A percentile compares a stretch with the other conserved stretches of the same genome.
Conservation (phyloP, 331 rosid genomes). For the Pyrus hybrid region DNA sequence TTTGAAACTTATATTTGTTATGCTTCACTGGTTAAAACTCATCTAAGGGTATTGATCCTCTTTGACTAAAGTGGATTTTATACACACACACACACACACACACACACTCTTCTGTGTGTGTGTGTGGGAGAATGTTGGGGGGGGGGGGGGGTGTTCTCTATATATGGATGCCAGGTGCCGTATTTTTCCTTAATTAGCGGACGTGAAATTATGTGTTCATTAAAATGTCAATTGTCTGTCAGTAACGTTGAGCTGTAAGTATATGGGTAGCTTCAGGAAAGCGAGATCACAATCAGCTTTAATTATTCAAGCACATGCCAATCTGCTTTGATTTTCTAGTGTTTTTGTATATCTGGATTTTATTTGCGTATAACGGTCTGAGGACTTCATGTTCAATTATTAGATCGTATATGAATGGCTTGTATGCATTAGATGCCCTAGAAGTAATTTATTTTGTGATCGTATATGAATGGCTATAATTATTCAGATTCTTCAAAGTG, state of each 20-base stretch:
- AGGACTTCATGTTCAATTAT: neutral
- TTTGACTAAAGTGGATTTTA: neutral
- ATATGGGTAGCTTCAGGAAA: too few species aligned
- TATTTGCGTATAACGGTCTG: too few species aligned
- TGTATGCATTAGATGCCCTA: neutral
- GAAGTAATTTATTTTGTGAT: neutral
- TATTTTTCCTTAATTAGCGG: neutral
- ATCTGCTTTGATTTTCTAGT: too few species aligned
- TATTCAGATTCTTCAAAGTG: constrained; percentile 68
- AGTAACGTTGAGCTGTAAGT: too few species aligned
- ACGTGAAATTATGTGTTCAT: neutral
- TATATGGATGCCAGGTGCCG: neutral
- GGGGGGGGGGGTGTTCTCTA: too few species aligned
- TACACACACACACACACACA: too few species aligned
- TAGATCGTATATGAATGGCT: neutral
- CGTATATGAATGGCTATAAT: too few species aligned
- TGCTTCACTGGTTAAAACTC: neutral
- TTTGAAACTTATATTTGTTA: neutral
- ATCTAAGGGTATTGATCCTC: neutral
- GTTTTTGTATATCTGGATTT: too few species aligned
- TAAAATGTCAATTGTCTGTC: neutral
- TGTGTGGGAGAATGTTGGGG: too few species aligned
- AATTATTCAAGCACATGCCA: too few species aligned
- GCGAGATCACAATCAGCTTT: too few species aligned
- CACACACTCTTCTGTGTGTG: too few species aligned